Base-by-base conservation (phyloP, 768 basidiomycete genomes). In the Hydnomerulius pinastri region DNA sequence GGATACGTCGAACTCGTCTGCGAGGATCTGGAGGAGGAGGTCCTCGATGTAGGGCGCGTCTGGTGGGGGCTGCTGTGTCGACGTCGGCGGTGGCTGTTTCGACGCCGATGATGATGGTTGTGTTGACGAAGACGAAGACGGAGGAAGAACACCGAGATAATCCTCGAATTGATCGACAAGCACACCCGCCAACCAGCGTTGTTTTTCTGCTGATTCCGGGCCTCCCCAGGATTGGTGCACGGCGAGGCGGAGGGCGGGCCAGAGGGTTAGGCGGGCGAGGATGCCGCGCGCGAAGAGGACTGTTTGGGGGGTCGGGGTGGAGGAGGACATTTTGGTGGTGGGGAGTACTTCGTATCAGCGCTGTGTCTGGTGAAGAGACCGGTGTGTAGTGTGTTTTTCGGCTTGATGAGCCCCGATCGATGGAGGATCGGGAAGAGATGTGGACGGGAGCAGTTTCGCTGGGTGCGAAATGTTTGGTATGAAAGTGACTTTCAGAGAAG, bases 151-250 rank as follows among this genome's bases (percentile, higher is more conserved):
- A 69, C 57, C 66, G 54, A 72, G 51, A 52, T 78, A 76, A 40
- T 77, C 67, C 59, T 90, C 86, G 64, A 92, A 91, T 6, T 85
- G 79, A 66, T 94, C 86, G 57, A 91, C 86, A 62, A 94, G 77
- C 33, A 81, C 79, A 5, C 86, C 84, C 10, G 89, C 90, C 15
- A 97, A 77, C 90, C 92, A 95, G 18, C 82, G 87, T 39, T 86
- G 83, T 71, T 96, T 97, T n/a, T 73, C 73, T 5, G 68, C 63
- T 9, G 80, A 79, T 23, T 82, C 81, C 17, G 87, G 80, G 3
- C 93, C 93, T 23, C 94, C 95, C 93, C 93, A 96, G 55, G 74
- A 71, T 59, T 93, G 82, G 55, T 87, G 82, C 30, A 98, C 83
- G 28, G 94, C 95, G 61, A 96, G 74, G 35, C 87, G 85, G 23